phyloP scores from a whole-genome alignment of 2,329 filamentous ascomycete species.

The Xylariales sp. region DNA sequence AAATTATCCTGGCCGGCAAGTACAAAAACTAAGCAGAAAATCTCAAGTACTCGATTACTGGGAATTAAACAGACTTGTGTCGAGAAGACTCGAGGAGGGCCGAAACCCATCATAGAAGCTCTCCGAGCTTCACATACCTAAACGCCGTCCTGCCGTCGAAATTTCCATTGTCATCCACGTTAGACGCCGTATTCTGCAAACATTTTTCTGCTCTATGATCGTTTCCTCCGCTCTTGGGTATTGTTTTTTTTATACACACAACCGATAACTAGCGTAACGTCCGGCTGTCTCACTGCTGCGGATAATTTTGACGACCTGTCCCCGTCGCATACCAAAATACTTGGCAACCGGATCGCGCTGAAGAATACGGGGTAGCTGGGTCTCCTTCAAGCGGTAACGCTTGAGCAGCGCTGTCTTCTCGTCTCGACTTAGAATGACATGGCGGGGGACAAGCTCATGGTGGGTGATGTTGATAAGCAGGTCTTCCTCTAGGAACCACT shows the following conservation, averaged over 20 bases:
- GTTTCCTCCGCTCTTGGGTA: conserved; percentile 6
- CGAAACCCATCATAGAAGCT: conserved; percentile 28
- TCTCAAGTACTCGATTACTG: conserved; percentile 4
- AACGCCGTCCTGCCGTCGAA: conserved; percentile 40
- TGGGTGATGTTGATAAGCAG: conserved; percentile 97
- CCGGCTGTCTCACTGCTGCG: conserved; percentile 94
- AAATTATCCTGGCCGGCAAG: neutral
- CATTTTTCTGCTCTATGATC: conserved; percentile 32
- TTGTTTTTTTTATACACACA: conserved; percentile 65
- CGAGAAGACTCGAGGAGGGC: conserved; percentile 22
- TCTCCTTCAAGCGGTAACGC: conserved; percentile 96
- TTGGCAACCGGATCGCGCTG: conserved; percentile 91
- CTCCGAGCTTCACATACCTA: conserved; percentile 28
- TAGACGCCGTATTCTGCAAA: conserved; percentile 42
- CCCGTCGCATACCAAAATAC: conserved; percentile 89
- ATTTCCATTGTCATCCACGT: conserved; percentile 38
- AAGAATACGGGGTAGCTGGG: conserved; percentile 92
- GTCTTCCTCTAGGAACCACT: conserved; percentile 96
- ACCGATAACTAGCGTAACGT: conserved; percentile 92
- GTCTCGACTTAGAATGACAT: conserved; percentile 87
- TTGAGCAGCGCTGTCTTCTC: conserved; percentile 89
- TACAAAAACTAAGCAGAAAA: conserved; percentile 3
- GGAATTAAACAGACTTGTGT: conserved; percentile 23
- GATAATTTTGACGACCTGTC: conserved; percentile 98
- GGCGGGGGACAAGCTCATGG: conserved; percentile 95